Base-by-base conservation (phyloP, 2,329 filamentous ascomycete species). In the Emergomyces orientalis region DNA sequence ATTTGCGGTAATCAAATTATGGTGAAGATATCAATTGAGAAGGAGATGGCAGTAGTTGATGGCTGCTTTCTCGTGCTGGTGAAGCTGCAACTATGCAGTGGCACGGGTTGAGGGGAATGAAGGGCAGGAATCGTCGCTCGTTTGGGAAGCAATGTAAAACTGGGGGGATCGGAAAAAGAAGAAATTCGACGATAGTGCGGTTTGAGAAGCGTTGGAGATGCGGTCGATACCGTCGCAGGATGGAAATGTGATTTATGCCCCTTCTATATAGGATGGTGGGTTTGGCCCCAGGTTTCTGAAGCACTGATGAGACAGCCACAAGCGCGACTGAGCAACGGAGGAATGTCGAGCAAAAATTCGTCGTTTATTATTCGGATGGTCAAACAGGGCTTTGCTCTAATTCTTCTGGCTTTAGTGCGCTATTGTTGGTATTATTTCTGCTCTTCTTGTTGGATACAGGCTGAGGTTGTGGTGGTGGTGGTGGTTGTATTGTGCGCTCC, bases 291-390 rank as follows among this genome's bases (percentile, higher is more conserved):
- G 9, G 30, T 30, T 51, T 60, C 59, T 60, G 59, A 60, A 30
- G 59, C 59, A 60, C 32, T 41, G 59, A 54, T 60, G 59, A 51
- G 59, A 60, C 59, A 41, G 14, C 47, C 19, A 8, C 32, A 60
- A 52, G 59, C 47, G 47, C 58, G 59, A 14, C 32, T 27, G 14
- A 27, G 30, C n/a, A 25, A 11, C 43, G 30, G n/a, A 37, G 27
- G 25, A 19, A 43, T 14, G 8, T 60, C 45, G 49, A 52, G 14
- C 32, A 7, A 32, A 32, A 13, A 8, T 41, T 37, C 32, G 34
- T 25, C 34, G 54, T 13, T 39, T 11, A 17, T 57, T 39, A 41
- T 41, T 57, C 34, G 25, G 41, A 17, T 13, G 1, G 27, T 27
- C 25, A 59, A 45, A 30, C 17, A 45, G 56, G 14, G 13, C 41